These are phyloP conservation scores for Crithidia bombi DNA, from an alignment of 208 protist species.

Conservation along the genomic window DNA sequence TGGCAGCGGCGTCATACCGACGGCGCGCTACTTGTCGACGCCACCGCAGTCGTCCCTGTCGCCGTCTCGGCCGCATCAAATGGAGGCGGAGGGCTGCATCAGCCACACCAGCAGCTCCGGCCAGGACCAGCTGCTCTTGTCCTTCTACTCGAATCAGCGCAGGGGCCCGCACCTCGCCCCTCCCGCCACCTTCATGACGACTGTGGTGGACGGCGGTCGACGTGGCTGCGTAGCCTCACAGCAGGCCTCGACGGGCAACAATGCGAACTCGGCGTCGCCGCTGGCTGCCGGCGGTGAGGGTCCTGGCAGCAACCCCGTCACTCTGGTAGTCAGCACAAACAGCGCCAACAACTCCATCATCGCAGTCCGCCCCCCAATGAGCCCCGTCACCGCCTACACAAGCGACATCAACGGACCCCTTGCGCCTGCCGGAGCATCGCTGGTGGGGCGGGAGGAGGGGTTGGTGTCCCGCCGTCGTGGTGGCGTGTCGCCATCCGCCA, in stretches of 20 bases:
- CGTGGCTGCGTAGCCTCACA: not conserved
- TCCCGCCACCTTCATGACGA: not conserved
- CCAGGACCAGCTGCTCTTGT: not conserved
- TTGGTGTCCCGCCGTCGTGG: not conserved
- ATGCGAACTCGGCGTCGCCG: not conserved
- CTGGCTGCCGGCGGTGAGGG: not conserved
- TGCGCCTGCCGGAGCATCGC: too few relatives aligned
- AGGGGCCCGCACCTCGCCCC: not conserved
- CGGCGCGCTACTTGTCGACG: not conserved
- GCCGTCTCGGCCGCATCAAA: not conserved
- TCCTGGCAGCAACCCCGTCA: not conserved
- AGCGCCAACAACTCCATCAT: not conserved
- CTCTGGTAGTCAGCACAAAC: slow-evolving; percentile 4
- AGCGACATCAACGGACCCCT: too few relatives aligned
- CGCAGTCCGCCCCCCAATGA: too few relatives aligned
- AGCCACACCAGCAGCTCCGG: slow-evolving; percentile 1
- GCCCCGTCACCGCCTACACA: too few relatives aligned
- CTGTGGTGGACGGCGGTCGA: not conserved
- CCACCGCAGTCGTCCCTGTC: not conserved
- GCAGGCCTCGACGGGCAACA: not conserved
- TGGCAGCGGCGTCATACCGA: not conserved
- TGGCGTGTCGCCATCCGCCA: not conserved
- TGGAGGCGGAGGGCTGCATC: not conserved
- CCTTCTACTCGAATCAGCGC: not conserved
- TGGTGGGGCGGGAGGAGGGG: slow-evolving; percentile 3